phyloP scores from a whole-genome alignment of 2,329 filamentous ascomycete genomes.

The Cladosporium sp. region DNA sequence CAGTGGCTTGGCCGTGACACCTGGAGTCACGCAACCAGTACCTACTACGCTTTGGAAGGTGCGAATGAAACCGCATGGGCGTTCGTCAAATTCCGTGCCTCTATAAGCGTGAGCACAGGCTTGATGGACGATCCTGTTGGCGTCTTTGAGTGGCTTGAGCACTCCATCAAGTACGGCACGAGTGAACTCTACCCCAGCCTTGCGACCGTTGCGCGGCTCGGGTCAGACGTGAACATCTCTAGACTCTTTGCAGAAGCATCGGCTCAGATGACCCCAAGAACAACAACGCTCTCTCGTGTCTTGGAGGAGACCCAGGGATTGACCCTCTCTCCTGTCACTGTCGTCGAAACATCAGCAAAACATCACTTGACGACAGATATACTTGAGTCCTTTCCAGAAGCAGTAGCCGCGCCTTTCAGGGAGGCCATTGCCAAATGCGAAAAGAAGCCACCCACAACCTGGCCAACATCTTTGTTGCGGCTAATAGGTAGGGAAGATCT shows the following conservation, averaged over 20 bases:
- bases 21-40: slow-evolving; percentile 50
- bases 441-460: slow-evolving; percentile 69
- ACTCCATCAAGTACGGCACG: slow-evolving; percentile 15
- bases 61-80: slow-evolving; percentile 46
- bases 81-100: slow-evolving; percentile 21
- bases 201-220: slow-evolving; percentile 18
- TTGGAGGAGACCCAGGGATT: slow-evolving; percentile 21
- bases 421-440: slow-evolving; percentile 83
- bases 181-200: slow-evolving; percentile 21
- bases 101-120: slow-evolving; percentile 8
- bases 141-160: slow-evolving; percentile 28
- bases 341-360: slow-evolving; percentile 57
- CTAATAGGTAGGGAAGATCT: slow-evolving; percentile 80
- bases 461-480: slow-evolving; percentile 64
- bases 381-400: slow-evolving; percentile 79
- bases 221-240: slow-evolving; percentile 10
- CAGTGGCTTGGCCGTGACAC: slow-evolving; percentile 71
- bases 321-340: slow-evolving; percentile 14
- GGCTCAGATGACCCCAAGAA: slow-evolving; percentile 19
- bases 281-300: slow-evolving; percentile 20
- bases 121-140: slow-evolving; percentile 24
- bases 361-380: slow-evolving; percentile 61
- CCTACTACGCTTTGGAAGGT: slow-evolving; percentile 57
- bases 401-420: slow-evolving; percentile 70
- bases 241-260: slow-evolving; percentile 7